Evolutionary conservation across 1,284 basidiomycete genomes (phyloP).

Genomic region (Sphagnurus paluster): DNA sequence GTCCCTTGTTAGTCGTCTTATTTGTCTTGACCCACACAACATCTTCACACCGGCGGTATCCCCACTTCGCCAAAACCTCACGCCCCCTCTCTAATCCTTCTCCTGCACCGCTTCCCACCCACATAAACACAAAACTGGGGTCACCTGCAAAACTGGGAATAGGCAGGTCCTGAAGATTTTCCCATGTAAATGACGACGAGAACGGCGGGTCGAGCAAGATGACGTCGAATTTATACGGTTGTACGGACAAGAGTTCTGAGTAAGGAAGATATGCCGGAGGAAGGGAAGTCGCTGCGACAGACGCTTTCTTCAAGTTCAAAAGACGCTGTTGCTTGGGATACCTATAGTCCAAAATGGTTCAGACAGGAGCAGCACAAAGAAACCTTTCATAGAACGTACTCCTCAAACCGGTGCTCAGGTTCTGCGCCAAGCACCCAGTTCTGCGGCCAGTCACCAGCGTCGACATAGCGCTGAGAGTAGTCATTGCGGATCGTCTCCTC

Average conservation of each 20-base stretch:
- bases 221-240: conserved; percentile 84
- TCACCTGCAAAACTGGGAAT: conserved; percentile 86
- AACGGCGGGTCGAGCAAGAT: conserved; percentile 93
- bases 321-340: conserved; percentile 90
- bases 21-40: conserved; percentile 98
- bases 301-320: conserved; percentile 74
- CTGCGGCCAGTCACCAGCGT: conserved; percentile 88
- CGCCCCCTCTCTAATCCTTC: conserved; percentile 92
- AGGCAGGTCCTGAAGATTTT: conserved; percentile 78
- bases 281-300: conserved; percentile 61
- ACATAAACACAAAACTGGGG: conserved; percentile 92
- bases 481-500: conserved; percentile 97
- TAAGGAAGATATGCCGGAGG: conserved; percentile 71
- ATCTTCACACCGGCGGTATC: conserved; percentile 94
- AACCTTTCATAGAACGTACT: conserved; percentile 51
- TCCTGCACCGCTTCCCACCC: conserved; percentile 91
- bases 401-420: conserved; percentile 85
- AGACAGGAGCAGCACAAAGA: background rate
- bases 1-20: conserved; percentile 62
- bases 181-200: conserved; percentile 82
- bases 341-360: conserved; percentile 39
- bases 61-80: conserved; percentile 92
- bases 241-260: conserved; percentile 52
- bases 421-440: conserved; percentile 88
- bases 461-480: conserved; percentile 89